A percentile compares a stretch with the other conserved stretches of the same genome.
phyloP scores from a whole-genome alignment of 352 stramenopile species.

The Phytophthora multivora region DNA sequence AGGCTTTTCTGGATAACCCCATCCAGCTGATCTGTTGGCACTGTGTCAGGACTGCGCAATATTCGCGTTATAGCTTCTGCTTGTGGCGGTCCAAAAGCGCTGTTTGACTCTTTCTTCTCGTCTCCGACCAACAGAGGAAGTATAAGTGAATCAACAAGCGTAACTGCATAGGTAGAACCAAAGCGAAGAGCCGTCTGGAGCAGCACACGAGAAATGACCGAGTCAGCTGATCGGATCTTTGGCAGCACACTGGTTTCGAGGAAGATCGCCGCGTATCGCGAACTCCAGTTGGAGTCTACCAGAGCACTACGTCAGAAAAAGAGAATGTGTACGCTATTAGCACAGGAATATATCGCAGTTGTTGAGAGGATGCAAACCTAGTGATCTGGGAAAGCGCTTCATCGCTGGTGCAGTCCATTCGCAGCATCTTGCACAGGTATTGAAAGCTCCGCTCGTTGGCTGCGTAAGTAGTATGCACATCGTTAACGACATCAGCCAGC shows the following conservation, averaged over 20 bases:
- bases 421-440: slow-evolving; percentile 47
- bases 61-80: slow-evolving; percentile 75
- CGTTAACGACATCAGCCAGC: slow-evolving; percentile 67
- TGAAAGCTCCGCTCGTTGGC: slow-evolving; percentile 61
- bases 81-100: slow-evolving; percentile 49
- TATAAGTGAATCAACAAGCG: slow-evolving; percentile 59
- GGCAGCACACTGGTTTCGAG: slow-evolving; percentile 60
- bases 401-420: slow-evolving; percentile 55
- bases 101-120: not conserved
- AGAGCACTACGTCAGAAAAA: slow-evolving; percentile 36
- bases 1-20: slow-evolving; percentile 46
- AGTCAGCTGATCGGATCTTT: slow-evolving; percentile 57
- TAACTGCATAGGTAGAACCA: slow-evolving; percentile 44
- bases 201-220: slow-evolving; percentile 76
- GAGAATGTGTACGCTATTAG: not conserved
- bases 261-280: slow-evolving; percentile 66
- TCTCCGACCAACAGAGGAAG: slow-evolving; percentile 50
- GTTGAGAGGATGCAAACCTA: slow-evolving; percentile 26
- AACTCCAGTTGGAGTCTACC: slow-evolving; percentile 74
- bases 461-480: slow-evolving; percentile 56
- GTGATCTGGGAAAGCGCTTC: slow-evolving; percentile 66
- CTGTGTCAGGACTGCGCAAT: slow-evolving; percentile 48
- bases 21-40: slow-evolving; percentile 57
- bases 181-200: slow-evolving; percentile 66
- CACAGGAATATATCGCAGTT: not conserved